Conservation (phyloP, 2,329 filamentous ascomycete species). For the Colletotrichum trifolii region DNA sequence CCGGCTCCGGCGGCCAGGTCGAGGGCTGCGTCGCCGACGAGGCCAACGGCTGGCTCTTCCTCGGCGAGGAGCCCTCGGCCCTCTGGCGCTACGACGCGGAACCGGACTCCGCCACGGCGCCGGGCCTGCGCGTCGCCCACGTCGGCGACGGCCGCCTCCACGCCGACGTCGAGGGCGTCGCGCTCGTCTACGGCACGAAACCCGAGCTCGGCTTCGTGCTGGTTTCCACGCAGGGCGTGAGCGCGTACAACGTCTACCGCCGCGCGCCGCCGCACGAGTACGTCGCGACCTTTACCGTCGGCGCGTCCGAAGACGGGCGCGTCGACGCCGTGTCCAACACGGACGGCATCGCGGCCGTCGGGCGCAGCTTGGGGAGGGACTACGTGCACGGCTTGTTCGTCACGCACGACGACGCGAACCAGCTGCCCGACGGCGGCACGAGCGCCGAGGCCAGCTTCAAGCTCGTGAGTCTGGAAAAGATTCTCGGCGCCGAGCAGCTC, state of each 20-base stretch:
- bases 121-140: constrained; percentile 50
- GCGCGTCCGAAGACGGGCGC: constrained; percentile 51
- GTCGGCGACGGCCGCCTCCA: constrained; percentile 60
- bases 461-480: constrained; percentile 54
- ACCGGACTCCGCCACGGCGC: constrained; percentile 49
- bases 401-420: constrained; percentile 65
- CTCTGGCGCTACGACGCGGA: constrained; percentile 65
- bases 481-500: constrained; percentile 47
- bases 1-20: constrained; percentile 62
- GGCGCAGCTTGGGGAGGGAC: constrained; percentile 52
- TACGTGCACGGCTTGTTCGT: constrained; percentile 60
- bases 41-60: constrained; percentile 60
- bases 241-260: constrained; percentile 62
- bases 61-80: constrained; percentile 63
- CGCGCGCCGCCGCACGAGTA: constrained; percentile 60
- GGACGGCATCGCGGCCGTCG: constrained; percentile 61
- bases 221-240: constrained; percentile 64
- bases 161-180: constrained; percentile 66
- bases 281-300: constrained; percentile 60
- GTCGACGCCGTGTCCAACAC: constrained; percentile 65
- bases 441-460: constrained; percentile 63
- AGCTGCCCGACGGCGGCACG: constrained; percentile 57
- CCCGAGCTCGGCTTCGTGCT: constrained; percentile 60
- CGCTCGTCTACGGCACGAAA: constrained; percentile 57
- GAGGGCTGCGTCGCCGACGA: constrained; percentile 66